Base-by-base conservation (phyloP, 1,284 basidiomycete species). In the Puccinia triticina region DNA sequence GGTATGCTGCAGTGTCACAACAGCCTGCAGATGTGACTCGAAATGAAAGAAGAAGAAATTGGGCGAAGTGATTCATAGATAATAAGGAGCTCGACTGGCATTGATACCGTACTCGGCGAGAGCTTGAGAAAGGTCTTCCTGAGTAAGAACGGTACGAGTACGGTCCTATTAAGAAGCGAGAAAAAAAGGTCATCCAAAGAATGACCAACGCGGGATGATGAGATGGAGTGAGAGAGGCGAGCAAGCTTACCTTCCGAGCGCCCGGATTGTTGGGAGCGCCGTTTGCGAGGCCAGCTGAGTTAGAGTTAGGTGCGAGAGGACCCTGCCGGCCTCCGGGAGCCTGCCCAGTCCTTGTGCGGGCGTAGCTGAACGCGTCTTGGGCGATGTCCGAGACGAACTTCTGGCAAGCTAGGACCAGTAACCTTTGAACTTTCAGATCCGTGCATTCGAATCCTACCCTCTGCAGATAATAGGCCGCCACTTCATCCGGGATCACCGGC, bases 341-440 rank as follows among this genome's bases (percentile, higher is more conserved):
- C 73, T 86, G 89, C 83, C 88, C 89, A 79, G 87, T 94, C 78
- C 97, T 91, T 85, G 99, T 94, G 37, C 96, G 93, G 3, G 97
- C 96, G 87, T 98, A 97, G 86, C 98, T 95, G 88, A 95, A 99
- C 21, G 97, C 95, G 87, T 99, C 97, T 12, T 94, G 91, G 1
- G 96, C 94, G 84, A 99, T 96, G 87, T 99, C 97, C 16, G 95
- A 93, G 61, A 99, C 92, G 87, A 99, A 99, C 87, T 99, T 99
- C 87, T 99, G 97, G 0, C 96, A 95, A 0, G 97, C 96, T 43
- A 99, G 90, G 0, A 96, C 96, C 34, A 99, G 89, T 11, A 99
- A 90, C 7, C 96, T 92, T 88, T 97, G 98, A 16, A 98, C 87
- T 85, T 95, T 90, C 37, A 94, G 91, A 87, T 99, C 96, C 84